Evolutionary conservation across 2,329 filamentous ascomycete species (phyloP).

Genomic region (Aspergillus fumigatiaffinis): DNA sequence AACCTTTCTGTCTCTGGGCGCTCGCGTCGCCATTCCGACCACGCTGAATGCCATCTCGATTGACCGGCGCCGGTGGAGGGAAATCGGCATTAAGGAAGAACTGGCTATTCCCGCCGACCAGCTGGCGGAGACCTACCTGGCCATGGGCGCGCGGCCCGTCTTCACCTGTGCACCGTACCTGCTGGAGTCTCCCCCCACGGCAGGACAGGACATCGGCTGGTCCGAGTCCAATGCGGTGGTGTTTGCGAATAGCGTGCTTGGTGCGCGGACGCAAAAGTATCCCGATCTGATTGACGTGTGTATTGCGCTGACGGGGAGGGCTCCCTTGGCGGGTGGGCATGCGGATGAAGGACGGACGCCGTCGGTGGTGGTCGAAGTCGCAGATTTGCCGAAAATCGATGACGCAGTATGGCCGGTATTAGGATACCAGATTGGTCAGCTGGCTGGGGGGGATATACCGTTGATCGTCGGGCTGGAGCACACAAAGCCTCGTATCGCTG

Average conservation of each 20-base stretch:
- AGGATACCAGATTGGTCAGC: conserved; percentile 35
- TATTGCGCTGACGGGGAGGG: conserved; percentile 40
- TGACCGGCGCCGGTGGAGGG: conserved; percentile 40
- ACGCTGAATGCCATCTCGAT: conserved; percentile 45
- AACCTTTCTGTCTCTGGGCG: conserved; percentile 31
- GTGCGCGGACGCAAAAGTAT: conserved; percentile 44
- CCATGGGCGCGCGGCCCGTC: conserved; percentile 40
- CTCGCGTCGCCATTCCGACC: conserved; percentile 37
- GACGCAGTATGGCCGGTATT: conserved; percentile 39
- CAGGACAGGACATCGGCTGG: conserved; percentile 43
- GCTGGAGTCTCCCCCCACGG: conserved; percentile 31
- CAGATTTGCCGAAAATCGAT: conserved; percentile 15
- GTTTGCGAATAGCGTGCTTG: conserved; percentile 46
- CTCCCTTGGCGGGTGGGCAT: background rate
- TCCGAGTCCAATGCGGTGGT: conserved; percentile 47
- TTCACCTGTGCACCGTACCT: conserved; percentile 47
- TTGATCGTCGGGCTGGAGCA: conserved; percentile 34
- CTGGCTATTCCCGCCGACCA: conserved; percentile 29
- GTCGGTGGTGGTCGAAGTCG: conserved; percentile 7
- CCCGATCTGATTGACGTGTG: conserved; percentile 45
- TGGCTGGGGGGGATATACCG: conserved; percentile 31
- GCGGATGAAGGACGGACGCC: conserved; percentile 18
- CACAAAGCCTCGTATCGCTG: conserved; percentile 18
- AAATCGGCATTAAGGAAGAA: conserved; percentile 30
- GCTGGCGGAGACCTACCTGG: conserved; percentile 36